Conservation (phyloP, 2,329 filamentous ascomycete genomes). For the Aspergillus sp. region DNA sequence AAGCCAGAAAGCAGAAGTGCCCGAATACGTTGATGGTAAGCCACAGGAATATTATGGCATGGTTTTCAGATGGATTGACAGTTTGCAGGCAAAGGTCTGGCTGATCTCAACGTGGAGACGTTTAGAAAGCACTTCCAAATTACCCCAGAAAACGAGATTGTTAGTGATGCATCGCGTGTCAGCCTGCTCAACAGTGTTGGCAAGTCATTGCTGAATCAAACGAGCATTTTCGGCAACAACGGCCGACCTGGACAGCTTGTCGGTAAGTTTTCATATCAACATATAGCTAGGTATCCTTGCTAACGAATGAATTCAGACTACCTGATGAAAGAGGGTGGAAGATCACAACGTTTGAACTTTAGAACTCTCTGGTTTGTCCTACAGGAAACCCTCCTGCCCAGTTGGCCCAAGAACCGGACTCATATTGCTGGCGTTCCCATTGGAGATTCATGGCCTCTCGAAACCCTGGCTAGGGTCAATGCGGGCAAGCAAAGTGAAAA, state of each 20-base stretch:
- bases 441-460: slow-evolving; percentile 49
- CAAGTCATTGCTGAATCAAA: slow-evolving; percentile 32
- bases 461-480: slow-evolving; percentile 8
- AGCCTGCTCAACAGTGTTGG: slow-evolving; percentile 41
- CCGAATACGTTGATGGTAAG: slow-evolving; percentile 33
- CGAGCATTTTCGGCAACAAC: slow-evolving; percentile 37
- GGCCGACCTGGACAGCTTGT: slow-evolving; percentile 48
- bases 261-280: slow-evolving; percentile 28
- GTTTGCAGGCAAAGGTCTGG: slow-evolving; percentile 28
- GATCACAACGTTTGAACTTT: slow-evolving; percentile 31
- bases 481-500: slow-evolving; percentile 2
- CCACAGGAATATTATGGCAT: background rate
- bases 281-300: background rate
- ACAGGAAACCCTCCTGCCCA: slow-evolving; percentile 44
- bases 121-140: slow-evolving; percentile 44
- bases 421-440: slow-evolving; percentile 39
- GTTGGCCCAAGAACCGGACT: slow-evolving; percentile 46
- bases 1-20: slow-evolving; percentile 6
- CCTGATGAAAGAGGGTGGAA: slow-evolving; percentile 25
- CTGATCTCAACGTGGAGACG: slow-evolving; percentile 24
- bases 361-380: slow-evolving; percentile 39
- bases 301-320: slow-evolving; percentile 30
- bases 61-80: background rate
- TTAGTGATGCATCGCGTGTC: slow-evolving; percentile 42
- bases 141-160: slow-evolving; percentile 39